Evolutionary conservation across 371 early-diverging fungal genomes (phyloP).

Genomic region (Mortierella sp.): DNA sequence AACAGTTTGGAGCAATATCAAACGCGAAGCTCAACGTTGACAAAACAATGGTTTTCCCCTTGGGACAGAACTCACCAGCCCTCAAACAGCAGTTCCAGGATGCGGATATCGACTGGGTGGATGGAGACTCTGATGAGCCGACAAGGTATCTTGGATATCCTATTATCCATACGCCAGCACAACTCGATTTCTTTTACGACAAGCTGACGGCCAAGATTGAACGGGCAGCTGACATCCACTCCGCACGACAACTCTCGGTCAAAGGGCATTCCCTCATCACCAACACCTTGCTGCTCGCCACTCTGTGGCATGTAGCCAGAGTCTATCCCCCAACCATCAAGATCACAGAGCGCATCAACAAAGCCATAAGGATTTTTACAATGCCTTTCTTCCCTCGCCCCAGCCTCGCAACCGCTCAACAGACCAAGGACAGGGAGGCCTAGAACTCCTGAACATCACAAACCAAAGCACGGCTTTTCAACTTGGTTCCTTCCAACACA

Average conservation of each 20-base stretch:
- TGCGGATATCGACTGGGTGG: background rate
- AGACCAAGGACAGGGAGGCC: background rate
- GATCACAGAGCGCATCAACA: too few relatives aligned
- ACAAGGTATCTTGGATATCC: background rate
- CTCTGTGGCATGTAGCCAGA: too few relatives aligned
- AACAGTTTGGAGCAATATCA: background rate
- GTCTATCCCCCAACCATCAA: too few relatives aligned
- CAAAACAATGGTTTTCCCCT: background rate
- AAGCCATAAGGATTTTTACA: too few relatives aligned
- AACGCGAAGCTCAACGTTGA: background rate
- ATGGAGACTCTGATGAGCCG: background rate
- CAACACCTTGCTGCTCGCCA: too few relatives aligned
- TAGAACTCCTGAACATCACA: background rate
- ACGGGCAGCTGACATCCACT: background rate
- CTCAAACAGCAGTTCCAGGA: background rate
- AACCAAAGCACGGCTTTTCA: background rate
- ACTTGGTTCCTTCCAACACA: background rate
- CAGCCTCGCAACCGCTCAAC: background rate
- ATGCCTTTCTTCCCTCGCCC: too few relatives aligned
- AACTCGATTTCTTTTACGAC: background rate
- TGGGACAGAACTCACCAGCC: background rate
- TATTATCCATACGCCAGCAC: background rate
- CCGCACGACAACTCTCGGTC: background rate
- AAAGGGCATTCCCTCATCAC: too few relatives aligned
- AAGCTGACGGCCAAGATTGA: background rate